A percentile compares a stretch with the other conserved stretches of the same genome.
These are phyloP conservation scores for Cystobasidiaceae sp. DNA, from an alignment of 1,284 basidiomycete species.

Conservation along the genomic window DNA sequence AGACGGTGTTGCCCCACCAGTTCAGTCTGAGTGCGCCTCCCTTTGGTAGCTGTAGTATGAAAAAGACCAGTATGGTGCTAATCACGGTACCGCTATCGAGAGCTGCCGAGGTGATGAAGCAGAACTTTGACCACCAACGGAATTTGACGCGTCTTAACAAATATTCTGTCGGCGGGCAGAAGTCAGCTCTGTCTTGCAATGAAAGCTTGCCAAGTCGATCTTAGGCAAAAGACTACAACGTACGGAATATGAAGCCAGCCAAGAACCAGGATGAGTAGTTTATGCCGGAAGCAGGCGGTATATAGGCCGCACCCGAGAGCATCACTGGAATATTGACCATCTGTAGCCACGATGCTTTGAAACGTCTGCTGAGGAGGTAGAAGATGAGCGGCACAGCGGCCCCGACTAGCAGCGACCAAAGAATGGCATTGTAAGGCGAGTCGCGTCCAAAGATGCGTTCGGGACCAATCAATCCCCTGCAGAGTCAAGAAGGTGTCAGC, in stretches of 20 bases:
- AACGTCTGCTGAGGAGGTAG: constrained; percentile 65
- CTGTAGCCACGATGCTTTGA: constrained; percentile 66
- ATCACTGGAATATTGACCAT: constrained; percentile 80
- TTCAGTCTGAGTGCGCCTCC: constrained; percentile 55
- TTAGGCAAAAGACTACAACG: constrained; percentile 33
- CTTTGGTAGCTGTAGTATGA: constrained; percentile 69
- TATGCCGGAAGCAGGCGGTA: constrained; percentile 86
- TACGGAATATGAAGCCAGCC: constrained; percentile 77
- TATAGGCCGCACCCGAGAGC: constrained; percentile 58
- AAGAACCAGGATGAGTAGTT: constrained; percentile 90
- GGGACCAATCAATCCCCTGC: constrained; percentile 84
- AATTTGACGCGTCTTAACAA: constrained; percentile 71
- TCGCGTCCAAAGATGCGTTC: constrained; percentile 68
- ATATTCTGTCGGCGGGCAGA: constrained; percentile 55
- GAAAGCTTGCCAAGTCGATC: not conserved
- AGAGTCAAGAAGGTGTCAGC: not conserved
- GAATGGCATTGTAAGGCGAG: constrained; percentile 65
- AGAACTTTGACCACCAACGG: constrained; percentile 93
- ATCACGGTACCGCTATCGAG: constrained; percentile 59
- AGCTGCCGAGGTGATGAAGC: constrained; percentile 58
- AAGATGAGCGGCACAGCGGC: constrained; percentile 74
- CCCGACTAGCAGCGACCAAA: constrained; percentile 74
- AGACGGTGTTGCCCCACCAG: constrained; percentile 86
- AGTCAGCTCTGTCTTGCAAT: not conserved
- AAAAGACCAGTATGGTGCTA: constrained; percentile 74